Evolutionary conservation across 2,329 filamentous ascomycete species (phyloP).

Genomic region (Myrmaecium sp.): DNA sequence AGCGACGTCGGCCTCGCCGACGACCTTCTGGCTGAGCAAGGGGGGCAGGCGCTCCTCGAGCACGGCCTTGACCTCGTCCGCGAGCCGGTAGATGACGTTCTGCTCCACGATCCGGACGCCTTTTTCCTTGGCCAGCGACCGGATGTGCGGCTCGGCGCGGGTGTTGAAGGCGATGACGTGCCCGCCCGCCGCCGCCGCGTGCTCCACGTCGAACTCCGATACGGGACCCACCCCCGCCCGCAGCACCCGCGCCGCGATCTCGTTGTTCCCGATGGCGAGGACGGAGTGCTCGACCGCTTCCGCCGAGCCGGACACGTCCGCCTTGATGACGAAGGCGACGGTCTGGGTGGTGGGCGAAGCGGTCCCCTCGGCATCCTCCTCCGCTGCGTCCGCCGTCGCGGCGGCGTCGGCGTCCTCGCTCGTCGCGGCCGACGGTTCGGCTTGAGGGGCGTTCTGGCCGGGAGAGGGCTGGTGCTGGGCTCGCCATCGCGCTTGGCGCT

Average conservation of each 20-base stretch:
- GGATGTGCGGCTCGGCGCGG: conserved; percentile 47
- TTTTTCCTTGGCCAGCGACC: conserved; percentile 48
- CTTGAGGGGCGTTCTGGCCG: no score
- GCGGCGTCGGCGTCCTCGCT: conserved; percentile 10
- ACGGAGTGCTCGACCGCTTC: conserved; percentile 75
- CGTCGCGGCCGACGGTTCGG: conserved; percentile 12
- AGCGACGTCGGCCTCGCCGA: conserved; percentile 75
- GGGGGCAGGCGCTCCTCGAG: conserved; percentile 56
- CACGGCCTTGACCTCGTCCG: conserved; percentile 52
- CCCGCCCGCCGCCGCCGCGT: conserved; percentile 60
- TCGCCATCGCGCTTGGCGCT: no score
- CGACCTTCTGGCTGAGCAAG: conserved; percentile 49
- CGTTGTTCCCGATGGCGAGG: conserved; percentile 63
- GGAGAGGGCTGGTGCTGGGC: no score
- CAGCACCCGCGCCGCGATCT: conserved; percentile 63
- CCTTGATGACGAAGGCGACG: conserved; percentile 77
- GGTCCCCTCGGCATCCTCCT: conserved; percentile 26
- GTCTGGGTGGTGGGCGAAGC: conserved; percentile 26
- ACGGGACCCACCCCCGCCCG: conserved; percentile 63
- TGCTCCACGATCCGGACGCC: conserved; percentile 69
- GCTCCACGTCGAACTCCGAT: conserved; percentile 74
- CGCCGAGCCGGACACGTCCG: conserved; percentile 82
- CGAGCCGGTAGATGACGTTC: conserved; percentile 68
- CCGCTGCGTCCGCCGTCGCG: conserved; percentile 16
- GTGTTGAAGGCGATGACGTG: conserved; percentile 79